phyloP scores from a whole-genome alignment of 73 alveolate genomes.

The Paramecium bursaria region DNA sequence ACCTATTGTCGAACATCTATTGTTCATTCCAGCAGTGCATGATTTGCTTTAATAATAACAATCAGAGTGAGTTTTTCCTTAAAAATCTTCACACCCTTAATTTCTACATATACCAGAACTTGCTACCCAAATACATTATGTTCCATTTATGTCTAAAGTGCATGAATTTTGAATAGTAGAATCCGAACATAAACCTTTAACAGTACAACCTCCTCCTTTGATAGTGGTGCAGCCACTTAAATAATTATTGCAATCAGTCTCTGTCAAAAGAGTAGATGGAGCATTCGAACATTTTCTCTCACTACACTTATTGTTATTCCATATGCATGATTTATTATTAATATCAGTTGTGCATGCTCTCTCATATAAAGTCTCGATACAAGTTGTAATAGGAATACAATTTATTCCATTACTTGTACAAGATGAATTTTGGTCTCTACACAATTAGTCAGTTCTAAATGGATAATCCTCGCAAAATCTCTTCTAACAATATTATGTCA shows the following conservation, averaged over 20 bases:
- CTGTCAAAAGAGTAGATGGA: neutral
- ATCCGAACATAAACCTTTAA: slow-evolving; percentile 15
- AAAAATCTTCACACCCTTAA: slow-evolving; percentile 11
- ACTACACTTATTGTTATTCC: slow-evolving; percentile 1
- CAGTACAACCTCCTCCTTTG: slow-evolving; percentile 46
- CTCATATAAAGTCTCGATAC: neutral
- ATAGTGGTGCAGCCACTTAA: slow-evolving; percentile 14
- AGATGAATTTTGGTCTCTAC: neutral
- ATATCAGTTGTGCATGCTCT: slow-evolving; percentile 9
- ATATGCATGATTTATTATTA: neutral
- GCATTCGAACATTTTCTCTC: neutral
- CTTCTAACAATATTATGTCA: neutral
- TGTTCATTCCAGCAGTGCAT: slow-evolving; percentile 8
- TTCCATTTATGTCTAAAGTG: neutral
- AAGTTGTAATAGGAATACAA: slow-evolving; percentile 1
- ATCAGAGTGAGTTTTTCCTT: neutral
- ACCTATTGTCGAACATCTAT: too few species aligned
- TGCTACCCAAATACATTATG: neutral
- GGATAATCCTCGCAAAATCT: slow-evolving; percentile 46
- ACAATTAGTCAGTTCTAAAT: slow-evolving; percentile 6
- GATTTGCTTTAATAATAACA: neutral
- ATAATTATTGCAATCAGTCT: neutral
- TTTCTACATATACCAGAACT: neutral
- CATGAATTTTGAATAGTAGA: slow-evolving; percentile 12
- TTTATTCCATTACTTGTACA: too few species aligned